A percentile compares a stretch with the other conserved stretches of the same genome.
Conservation (phyloP, 495 filamentous ascomycete species). For the Neurospora tetraspora region DNA sequence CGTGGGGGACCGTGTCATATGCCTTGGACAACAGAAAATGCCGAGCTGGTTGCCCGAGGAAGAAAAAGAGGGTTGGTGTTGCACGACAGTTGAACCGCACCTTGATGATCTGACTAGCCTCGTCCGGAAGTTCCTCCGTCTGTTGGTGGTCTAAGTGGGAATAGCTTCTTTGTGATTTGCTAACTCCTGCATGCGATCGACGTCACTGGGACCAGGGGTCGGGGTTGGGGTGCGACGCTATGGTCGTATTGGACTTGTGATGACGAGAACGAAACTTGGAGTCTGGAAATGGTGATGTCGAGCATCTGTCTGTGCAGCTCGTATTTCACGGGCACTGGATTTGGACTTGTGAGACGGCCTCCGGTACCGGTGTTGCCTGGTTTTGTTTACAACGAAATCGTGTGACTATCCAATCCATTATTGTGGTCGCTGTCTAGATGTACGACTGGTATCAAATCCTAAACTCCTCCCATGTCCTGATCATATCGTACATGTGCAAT, state of each 20-base stretch:
- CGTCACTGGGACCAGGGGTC: neutral
- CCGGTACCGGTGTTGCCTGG: no score
- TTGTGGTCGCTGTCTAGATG: neutral
- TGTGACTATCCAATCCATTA: neutral
- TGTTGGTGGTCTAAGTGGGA: neutral
- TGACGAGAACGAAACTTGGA: neutral
- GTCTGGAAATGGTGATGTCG: neutral
- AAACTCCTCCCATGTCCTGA: neutral
- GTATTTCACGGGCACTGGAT: neutral
- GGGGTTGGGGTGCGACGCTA: neutral
- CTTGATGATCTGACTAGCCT: neutral
- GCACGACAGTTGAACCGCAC: neutral
- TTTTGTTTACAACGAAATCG: neutral
- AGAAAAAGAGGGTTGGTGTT: neutral
- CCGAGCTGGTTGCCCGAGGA: neutral
- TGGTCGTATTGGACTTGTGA: neutral
- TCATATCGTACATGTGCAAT: neutral
- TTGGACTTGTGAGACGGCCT: no score
- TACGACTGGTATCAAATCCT: neutral
- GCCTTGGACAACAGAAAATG: neutral
- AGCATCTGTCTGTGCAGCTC: neutral
- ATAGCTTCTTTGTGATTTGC: neutral
- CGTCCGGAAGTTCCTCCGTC: neutral
- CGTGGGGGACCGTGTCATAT: neutral
- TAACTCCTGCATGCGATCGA: neutral